Base-by-base conservation (phyloP, 768 basidiomycete genomes). In the Galerina sulciceps region DNA sequence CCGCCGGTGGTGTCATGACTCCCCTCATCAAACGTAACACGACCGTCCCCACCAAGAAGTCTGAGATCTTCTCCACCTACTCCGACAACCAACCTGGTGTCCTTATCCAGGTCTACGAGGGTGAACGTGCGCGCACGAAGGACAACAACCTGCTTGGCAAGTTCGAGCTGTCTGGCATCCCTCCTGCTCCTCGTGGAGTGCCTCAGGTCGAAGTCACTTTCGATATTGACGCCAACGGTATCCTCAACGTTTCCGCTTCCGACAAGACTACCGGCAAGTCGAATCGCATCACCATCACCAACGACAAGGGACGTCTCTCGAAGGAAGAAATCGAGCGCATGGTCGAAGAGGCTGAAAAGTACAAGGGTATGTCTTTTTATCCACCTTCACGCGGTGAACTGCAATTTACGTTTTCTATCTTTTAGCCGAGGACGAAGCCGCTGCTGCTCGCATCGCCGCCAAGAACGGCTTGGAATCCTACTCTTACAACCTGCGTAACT, bases 311-410 rank as follows among this genome's bases (percentile, higher is more conserved):
- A 43, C 94, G 96, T 75, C 79, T 99, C 65, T 94, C 92, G 63
- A 93, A 96, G 80, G 96, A 98, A 76, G 96, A 98, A 72, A 98
- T 98, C 61, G 96, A 99, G 75, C 91, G 94, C 73, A 99, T 99
- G 96, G 93, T 98, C 43, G 72, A 75, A 60, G 96, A 97, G 72
- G 96, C 96, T 54, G 95, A 96, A 86, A 87, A 88, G 72, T 96
- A 94, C 83, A 94, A 90, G 78, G 58, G 58, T 59, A 54, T n/a
- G 58, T 50, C 26, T 79, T n/a, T 20, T 60, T 36, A 53, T 42
- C 48, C 61, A 20, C 11, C 22, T 46, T 1, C 31, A 40, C 1
- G 20, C 57, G 34, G 22, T 51, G 3, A n/a, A 59, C 67, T 60
- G 67, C 54, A 58, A 58, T 58, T 67, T 18, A 38, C 41, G 53